These are phyloP conservation scores for Yamadazyma spencermartinsiae DNA, from an alignment of 1,139 yeast species.

Conservation along the genomic window DNA sequence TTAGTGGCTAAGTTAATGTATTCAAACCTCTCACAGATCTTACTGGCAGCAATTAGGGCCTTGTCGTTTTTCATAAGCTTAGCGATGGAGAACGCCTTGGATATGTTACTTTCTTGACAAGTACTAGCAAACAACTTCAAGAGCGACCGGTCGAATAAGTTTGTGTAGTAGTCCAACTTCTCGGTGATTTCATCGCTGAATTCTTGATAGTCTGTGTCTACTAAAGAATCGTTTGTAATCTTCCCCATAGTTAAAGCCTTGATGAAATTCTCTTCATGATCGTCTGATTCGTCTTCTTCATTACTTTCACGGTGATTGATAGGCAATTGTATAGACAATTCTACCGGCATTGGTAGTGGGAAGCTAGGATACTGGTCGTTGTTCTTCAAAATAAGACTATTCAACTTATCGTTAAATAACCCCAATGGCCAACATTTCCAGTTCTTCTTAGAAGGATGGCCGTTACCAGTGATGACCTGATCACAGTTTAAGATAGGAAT, in stretches of 20 bases:
- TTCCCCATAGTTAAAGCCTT: slow-evolving; percentile 52
- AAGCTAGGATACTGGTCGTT: slow-evolving; percentile 54
- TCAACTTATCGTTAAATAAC: slow-evolving; percentile 62
- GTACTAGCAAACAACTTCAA: slow-evolving; percentile 76
- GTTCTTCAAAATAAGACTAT: slow-evolving; percentile 74
- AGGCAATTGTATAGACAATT: slow-evolving; percentile 71
- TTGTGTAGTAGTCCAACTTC: slow-evolving; percentile 49
- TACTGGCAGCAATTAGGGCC: slow-evolving; percentile 80
- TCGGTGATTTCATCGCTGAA: slow-evolving; percentile 45
- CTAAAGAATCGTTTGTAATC: slow-evolving; percentile 43
- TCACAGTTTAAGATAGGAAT: slow-evolving; percentile 76
- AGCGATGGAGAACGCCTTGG: slow-evolving; percentile 71
- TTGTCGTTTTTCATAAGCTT: slow-evolving; percentile 70
- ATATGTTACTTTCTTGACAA: slow-evolving; percentile 65
- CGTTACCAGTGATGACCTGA: slow-evolving; percentile 54
- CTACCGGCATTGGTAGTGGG: slow-evolving; percentile 84
- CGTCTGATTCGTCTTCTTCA: slow-evolving; percentile 33
- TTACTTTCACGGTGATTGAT: slow-evolving; percentile 25
- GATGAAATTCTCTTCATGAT: slow-evolving; percentile 45
- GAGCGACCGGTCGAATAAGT: slow-evolving; percentile 68
- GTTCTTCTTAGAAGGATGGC: slow-evolving; percentile 47
- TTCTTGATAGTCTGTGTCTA: slow-evolving; percentile 41
- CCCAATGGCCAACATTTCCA: slow-evolving; percentile 90
- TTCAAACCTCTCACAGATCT: slow-evolving; percentile 80
- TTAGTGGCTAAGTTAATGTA: slow-evolving; percentile 63